Base-by-base conservation (phyloP, 164 flowering plant species). In the Paratinospora sagittata region DNA sequence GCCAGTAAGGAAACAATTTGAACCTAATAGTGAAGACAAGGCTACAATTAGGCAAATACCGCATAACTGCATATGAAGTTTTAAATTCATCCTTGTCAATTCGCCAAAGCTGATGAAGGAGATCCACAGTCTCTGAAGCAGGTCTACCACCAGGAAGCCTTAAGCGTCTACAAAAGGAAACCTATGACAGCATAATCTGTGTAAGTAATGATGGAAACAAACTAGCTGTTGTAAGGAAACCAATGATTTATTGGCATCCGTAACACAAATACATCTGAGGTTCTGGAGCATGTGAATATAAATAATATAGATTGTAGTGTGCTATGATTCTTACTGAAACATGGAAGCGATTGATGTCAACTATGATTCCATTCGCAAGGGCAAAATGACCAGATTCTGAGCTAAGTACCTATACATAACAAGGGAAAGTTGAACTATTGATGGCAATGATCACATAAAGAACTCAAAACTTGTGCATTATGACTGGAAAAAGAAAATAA, bases 31-130 rank as follows among this genome's bases (percentile, higher is more conserved):
- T 12, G 11, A 66, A 72, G 41, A 61, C 6, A 55, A 27, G 60
- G 17, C 16, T 47, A 33, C 16, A 69, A 45, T 45, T 37, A 3
- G 68, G 10, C 24, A 58, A 70, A 30, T 77, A 92, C 99, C 99
- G 87, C 98, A 89, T 96, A 60, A 87, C 68, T 72, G 90, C 87
- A 85, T 83, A 91, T 27, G 93, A 88, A 55, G 93, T 71, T 76
- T 82, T 71, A 27, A 73, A 5, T 82, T 91, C 97, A 79, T 96
- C 99, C 85, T 93, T 96, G 80, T 91, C 89, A 77, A 96, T 84
- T 70, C 80, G 87, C 97, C 97, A 96, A 19, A 86, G 79, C 78
- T 85, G 86, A 63, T 72, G 75, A 68, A 63, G 66, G 66, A 95
- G 88, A 76, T 86, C 88, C 24, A 64, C 66, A 24, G 73, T 74